Conservation (phyloP, 1,284 basidiomycete species). For the Dichomitus squalens region DNA sequence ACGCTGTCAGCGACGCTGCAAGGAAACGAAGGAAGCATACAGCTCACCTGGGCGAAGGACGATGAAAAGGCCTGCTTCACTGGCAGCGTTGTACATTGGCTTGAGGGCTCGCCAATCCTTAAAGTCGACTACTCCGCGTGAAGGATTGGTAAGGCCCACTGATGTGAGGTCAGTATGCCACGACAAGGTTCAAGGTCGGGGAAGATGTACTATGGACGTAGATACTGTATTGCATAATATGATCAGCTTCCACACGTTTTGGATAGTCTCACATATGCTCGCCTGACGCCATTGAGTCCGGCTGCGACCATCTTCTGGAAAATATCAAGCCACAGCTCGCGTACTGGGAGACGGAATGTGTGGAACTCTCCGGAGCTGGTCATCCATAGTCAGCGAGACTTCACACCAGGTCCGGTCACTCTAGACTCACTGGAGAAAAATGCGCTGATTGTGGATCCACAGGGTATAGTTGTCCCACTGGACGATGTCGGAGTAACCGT, state of each 20-base stretch:
- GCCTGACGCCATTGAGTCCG: conserved; percentile 69
- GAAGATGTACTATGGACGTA: conserved; percentile 59
- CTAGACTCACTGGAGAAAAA: conserved; percentile 50
- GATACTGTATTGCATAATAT: conserved; percentile 43
- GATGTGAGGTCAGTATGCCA: background rate
- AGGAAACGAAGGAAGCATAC: background rate
- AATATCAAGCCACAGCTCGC: conserved; percentile 80
- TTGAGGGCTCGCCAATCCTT: conserved; percentile 67
- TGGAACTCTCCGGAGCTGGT: conserved; percentile 76
- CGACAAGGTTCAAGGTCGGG: no score
- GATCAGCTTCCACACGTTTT: background rate
- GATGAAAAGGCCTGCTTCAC: conserved; percentile 48
- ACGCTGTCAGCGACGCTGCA: background rate
- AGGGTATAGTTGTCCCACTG: conserved; percentile 38
- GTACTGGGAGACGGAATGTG: conserved; percentile 80
- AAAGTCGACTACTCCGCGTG: conserved; percentile 73
- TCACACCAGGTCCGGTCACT: no score
- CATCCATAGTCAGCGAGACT: background rate
- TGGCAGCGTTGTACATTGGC: conserved; percentile 53
- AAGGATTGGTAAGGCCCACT: conserved; percentile 71
- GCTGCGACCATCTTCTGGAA: conserved; percentile 82
- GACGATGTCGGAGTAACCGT: conserved; percentile 31
- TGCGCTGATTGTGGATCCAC: conserved; percentile 32
- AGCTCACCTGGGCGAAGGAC: conserved; percentile 45
- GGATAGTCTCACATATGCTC: background rate